phyloP scores from a whole-genome alignment of 441 rosid genomes.

The Bocquillonia castaneifolia region DNA sequence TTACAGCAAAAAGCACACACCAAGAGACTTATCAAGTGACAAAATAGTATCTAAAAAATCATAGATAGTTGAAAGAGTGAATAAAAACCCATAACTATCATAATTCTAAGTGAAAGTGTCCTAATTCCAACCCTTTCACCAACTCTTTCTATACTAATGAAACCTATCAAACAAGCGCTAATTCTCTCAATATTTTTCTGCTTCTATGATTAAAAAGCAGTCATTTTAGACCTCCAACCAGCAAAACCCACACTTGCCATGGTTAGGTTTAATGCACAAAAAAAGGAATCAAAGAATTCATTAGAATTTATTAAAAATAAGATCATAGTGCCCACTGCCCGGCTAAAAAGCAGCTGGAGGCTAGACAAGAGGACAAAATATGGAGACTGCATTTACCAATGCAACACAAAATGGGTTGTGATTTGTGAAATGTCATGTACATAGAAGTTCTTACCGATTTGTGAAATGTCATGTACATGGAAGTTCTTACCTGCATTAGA shows the following conservation, averaged over 20 bases:
- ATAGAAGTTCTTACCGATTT: conserved; percentile 36
- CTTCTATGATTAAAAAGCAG: background rate
- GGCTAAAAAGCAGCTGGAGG: too few species aligned
- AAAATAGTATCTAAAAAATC: too few species aligned
- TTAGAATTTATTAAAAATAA: background rate
- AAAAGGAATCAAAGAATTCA: background rate
- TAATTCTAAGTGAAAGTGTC: background rate
- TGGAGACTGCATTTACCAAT: background rate
- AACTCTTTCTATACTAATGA: background rate
- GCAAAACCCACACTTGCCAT: background rate
- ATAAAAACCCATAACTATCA: background rate
- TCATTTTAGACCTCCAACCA: background rate
- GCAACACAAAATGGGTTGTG: background rate
- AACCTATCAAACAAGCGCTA: background rate
- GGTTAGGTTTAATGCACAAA: background rate
- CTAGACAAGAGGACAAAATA: background rate
- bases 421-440: conserved; percentile 2
- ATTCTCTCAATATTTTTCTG: background rate
- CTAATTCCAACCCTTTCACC: background rate
- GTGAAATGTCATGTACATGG: conserved; percentile 7
- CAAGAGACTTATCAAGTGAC: background rate
- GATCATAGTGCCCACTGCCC: background rate
- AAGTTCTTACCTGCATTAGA: conserved; percentile 48
- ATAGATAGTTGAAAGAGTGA: background rate
- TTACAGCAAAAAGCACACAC: background rate